Evolutionary conservation across 2,329 filamentous ascomycete genomes (phyloP).

Genomic region (Ophiostoma sp.): DNA sequence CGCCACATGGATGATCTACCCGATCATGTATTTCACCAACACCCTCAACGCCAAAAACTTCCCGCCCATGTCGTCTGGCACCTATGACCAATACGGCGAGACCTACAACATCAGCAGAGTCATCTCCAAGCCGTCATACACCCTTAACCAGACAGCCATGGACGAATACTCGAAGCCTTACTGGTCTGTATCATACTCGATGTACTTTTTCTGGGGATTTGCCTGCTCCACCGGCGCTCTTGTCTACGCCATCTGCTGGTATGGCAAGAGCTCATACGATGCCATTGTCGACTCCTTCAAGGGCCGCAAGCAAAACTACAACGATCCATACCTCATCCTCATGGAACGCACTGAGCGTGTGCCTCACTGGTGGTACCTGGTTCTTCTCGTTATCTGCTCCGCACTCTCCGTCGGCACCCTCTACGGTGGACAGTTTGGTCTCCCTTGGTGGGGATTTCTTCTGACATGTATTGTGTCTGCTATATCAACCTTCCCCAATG

Average conservation of each 20-base stretch:
- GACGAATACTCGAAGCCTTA: slow-evolving; percentile 38
- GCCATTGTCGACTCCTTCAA: slow-evolving; percentile 41
- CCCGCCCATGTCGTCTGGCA: slow-evolving; percentile 38
- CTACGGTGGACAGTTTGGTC: slow-evolving; percentile 35
- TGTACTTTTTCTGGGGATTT: slow-evolving; percentile 36
- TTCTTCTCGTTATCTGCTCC: slow-evolving; percentile 34
- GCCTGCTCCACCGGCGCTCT: slow-evolving; percentile 34
- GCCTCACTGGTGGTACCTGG: slow-evolving; percentile 27
- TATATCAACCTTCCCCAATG: slow-evolving; percentile 39
- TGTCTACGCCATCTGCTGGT: slow-evolving; percentile 32
- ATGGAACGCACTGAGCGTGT: slow-evolving; percentile 26
- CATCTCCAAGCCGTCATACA: slow-evolving; percentile 35
- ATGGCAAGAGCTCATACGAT: slow-evolving; percentile 41
- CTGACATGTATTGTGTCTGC: slow-evolving; percentile 36
- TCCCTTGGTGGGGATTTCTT: slow-evolving; percentile 40
- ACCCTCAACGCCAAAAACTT: slow-evolving; percentile 39
- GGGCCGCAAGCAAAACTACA: slow-evolving; percentile 21
- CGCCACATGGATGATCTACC: slow-evolving; percentile 36
- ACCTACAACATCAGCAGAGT: slow-evolving; percentile 42
- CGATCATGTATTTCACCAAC: slow-evolving; percentile 41
- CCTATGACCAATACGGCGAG: slow-evolving; percentile 30
- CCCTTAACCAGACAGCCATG: slow-evolving; percentile 36
- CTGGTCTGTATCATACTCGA: slow-evolving; percentile 38
- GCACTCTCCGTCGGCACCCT: slow-evolving; percentile 38
- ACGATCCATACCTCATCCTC: slow-evolving; percentile 34